Evolutionary conservation across 2,329 filamentous ascomycete species (phyloP).

Genomic region (Xylaria sp.): DNA sequence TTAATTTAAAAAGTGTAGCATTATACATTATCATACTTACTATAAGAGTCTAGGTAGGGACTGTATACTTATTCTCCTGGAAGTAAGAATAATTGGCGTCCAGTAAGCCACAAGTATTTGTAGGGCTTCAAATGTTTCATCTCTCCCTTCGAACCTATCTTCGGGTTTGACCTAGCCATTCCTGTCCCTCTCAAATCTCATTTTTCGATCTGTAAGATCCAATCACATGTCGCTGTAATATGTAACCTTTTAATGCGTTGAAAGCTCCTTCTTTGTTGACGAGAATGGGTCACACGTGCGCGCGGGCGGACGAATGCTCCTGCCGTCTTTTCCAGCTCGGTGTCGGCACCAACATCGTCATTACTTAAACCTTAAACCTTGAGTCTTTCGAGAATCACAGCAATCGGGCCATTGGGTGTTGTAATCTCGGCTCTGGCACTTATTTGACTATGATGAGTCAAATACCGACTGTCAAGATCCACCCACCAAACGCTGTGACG

Average conservation of each 20-base stretch:
- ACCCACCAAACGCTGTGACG: constrained; percentile 2
- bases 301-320: background rate
- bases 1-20: no score
- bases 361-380: constrained; percentile 18
- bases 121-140: background rate
- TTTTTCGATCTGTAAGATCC: background rate
- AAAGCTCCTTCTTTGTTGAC: background rate
- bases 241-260: background rate
- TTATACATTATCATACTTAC: no score
- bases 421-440: constrained; percentile 3
- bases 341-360: background rate
- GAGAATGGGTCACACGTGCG: background rate
- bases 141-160: background rate
- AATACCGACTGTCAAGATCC: constrained; percentile 3
- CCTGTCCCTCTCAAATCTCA: background rate
- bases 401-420: constrained; percentile 4
- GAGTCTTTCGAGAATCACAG: constrained; percentile 16
- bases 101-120: background rate
- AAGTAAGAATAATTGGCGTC: no score
- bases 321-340: background rate
- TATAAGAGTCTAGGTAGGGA: no score
- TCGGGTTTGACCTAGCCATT: background rate
- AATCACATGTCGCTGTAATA: background rate
- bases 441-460: constrained; percentile 17
- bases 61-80: no score